phyloP scores from a whole-genome alignment of 345 rosid genomes.

The Combretum micranthum region DNA sequence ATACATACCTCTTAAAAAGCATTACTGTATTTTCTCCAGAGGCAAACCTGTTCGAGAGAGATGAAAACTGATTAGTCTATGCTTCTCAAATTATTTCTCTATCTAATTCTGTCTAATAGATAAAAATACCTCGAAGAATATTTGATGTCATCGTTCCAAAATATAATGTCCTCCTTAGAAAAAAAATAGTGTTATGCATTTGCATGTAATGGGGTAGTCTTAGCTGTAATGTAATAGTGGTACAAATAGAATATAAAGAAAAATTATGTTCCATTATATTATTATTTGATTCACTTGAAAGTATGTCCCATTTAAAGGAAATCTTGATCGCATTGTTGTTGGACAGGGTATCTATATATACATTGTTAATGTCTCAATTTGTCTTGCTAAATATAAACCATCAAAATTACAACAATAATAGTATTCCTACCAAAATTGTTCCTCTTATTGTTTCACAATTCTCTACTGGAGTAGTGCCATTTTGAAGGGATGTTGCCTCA shows the following conservation, averaged over 20 bases:
- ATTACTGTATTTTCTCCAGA: constrained; percentile 9
- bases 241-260: not conserved
- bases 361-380: not conserved
- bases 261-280: not conserved
- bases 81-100: too few relatives aligned
- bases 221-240: not conserved
- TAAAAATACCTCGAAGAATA: constrained; percentile 31
- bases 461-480: constrained; percentile 23
- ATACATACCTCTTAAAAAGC: constrained; percentile 38
- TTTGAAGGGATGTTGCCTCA: constrained; percentile 26
- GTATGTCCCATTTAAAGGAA: constrained; percentile 78
- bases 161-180: constrained; percentile 22
- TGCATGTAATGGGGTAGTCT: not conserved
- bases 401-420: not conserved
- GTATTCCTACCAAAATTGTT: constrained; percentile 51
- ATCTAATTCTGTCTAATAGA: not conserved
- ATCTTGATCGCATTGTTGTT: constrained; percentile 42
- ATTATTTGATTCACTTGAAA: constrained; percentile 71
- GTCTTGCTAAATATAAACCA: not conserved
- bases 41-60: constrained; percentile 11
- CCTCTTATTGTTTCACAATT: constrained; percentile 29
- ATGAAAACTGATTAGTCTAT: not conserved
- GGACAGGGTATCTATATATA: constrained; percentile 57
- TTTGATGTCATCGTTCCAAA: constrained; percentile 40
- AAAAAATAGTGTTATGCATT: not conserved